Evolutionary conservation across 805 yeast genomes (phyloP).

Genomic region (Metschnikowia peoriensis): DNA sequence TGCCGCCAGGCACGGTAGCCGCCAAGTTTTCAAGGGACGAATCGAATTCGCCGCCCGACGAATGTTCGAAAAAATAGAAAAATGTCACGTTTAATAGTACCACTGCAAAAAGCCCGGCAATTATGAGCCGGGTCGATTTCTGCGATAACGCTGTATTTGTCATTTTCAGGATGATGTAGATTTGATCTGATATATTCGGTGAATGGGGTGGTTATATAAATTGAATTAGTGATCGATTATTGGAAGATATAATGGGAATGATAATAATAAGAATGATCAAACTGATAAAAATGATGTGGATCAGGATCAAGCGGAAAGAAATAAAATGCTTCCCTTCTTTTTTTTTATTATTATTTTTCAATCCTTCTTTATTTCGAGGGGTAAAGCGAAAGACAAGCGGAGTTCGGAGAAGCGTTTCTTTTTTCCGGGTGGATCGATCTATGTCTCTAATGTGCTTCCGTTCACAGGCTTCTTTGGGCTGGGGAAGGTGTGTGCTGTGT

Average conservation of each 20-base stretch:
- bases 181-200: not conserved
- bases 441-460: not conserved
- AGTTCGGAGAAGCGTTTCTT: not conserved
- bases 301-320: too few species aligned
- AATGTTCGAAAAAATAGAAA: slow-evolving; percentile 4
- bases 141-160: slow-evolving; percentile 1
- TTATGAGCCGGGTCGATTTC: slow-evolving; percentile 4
- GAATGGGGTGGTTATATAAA: not conserved
- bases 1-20: not conserved
- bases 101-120: slow-evolving; percentile 5
- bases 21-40: slow-evolving; percentile 3
- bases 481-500: not conserved
- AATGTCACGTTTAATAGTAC: slow-evolving; percentile 5
- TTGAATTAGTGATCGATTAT: too few species aligned
- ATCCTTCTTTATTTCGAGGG: too few species aligned
- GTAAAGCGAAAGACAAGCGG: too few species aligned
- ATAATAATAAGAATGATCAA: too few species aligned
- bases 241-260: too few species aligned
- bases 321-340: too few species aligned
- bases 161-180: not conserved
- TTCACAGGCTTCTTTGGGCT: not conserved
- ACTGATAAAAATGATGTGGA: too few species aligned
- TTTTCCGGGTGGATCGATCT: not conserved
- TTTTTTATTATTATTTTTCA: too few species aligned
- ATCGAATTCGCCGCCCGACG: slow-evolving; percentile 7